Evolutionary conservation across 2,329 filamentous ascomycete genomes (phyloP), one percentile per base, ranked within the genome.

Genomic region (Fusarium sterilihyphosum): DNA sequence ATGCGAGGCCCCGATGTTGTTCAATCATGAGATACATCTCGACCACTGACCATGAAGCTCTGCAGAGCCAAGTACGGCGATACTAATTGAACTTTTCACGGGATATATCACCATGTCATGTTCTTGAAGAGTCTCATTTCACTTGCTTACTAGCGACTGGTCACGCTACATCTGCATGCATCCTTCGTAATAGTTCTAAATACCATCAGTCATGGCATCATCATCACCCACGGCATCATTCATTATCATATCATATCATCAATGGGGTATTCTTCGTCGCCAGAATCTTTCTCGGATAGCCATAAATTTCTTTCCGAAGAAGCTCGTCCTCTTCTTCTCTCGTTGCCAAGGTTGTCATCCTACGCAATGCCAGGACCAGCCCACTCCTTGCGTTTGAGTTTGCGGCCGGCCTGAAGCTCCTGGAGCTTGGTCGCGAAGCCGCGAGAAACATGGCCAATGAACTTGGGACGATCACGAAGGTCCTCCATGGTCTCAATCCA

Each of bases 371-470:
- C 78, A 12, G 77, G 79, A 1, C 73, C 77, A 18, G 56, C 61
- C 29, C 80, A 62, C 70, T 82, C 81, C 69, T 78, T 81, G 17
- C 81, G 78, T 64, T 72, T 78, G 44, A 81, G 56, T 71, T 79
- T 82, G 20, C 73, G 68, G 8, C 63, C 43, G 6, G 61, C 47
- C 52, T 76, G 65, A 16, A 80, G 66, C 17, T 75, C 74, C 9
- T 50, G 68, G 35, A 83, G 74, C 65, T 80, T 82, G 29, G 41
- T 66, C 13, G 81, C 79, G 70, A 83, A 82, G 14, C 75, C 77
- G 33, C 71, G 75, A 13, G 81, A 82, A 12, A 83, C 80, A 14
- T 74, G 73, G 12, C 68, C 71, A 35, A 83, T 75, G 64, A 83
- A 83, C 26, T 69, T 71, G 10, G 80, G 78, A 24, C 77, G 70